A percentile compares a stretch with the other conserved stretches of the same genome.
Conservation (phyloP, 1,284 basidiomycete species). For the Erythrobasidium hasegawianum region DNA sequence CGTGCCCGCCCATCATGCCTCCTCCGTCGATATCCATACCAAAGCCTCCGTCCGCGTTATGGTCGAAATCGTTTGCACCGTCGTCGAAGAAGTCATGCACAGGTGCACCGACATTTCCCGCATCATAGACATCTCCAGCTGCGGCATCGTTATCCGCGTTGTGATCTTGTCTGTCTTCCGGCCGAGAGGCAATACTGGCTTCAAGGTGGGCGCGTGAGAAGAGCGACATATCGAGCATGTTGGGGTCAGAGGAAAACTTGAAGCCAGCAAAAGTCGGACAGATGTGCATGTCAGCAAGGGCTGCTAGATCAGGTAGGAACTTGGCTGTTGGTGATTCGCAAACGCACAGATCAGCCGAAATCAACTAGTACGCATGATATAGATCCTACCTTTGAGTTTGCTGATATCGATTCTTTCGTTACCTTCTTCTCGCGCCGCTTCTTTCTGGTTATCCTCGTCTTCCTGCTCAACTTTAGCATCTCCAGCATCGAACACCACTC, state of each 20-base stretch:
- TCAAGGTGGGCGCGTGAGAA: constrained; percentile 13
- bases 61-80: constrained; percentile 54
- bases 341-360: constrained; percentile 18
- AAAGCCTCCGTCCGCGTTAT: constrained; percentile 37
- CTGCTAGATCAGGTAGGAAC: constrained; percentile 65
- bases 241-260: constrained; percentile 66
- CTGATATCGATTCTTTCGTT: constrained; percentile 52
- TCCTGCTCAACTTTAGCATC: constrained; percentile 73
- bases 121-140: not conserved
- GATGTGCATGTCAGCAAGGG: constrained; percentile 66
- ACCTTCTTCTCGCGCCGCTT: constrained; percentile 51
- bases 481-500: constrained; percentile 94
- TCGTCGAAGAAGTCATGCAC: constrained; percentile 48
- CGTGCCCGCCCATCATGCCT: constrained; percentile 49
- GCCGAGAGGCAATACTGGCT: constrained; percentile 33
- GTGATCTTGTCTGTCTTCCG: constrained; percentile 4
- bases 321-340: constrained; percentile 47
- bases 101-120: constrained; percentile 49
- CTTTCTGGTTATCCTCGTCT: constrained; percentile 62
- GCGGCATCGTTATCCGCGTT: not conserved
- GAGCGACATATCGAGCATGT: constrained; percentile 30
- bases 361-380: not conserved
- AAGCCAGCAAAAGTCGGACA: constrained; percentile 75
- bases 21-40: constrained; percentile 50
- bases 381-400: constrained; percentile 51